Conservation (phyloP, 306 rosid genomes). For the Cyclanthera cordifolia region DNA sequence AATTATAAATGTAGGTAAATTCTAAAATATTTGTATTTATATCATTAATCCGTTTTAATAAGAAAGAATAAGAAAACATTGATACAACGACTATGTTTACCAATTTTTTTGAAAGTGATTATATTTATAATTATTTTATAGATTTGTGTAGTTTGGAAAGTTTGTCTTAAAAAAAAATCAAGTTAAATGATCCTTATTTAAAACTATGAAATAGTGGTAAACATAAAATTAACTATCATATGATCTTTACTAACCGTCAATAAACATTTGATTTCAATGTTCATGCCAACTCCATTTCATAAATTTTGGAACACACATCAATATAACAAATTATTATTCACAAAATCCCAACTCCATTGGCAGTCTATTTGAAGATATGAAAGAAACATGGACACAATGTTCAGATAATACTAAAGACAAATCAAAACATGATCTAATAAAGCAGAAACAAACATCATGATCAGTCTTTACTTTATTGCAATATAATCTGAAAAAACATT, state of each 20-base stretch:
- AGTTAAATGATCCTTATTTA: background rate
- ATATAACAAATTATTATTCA: background rate
- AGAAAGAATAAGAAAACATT: no score
- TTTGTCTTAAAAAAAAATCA: no score
- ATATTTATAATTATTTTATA: no score
- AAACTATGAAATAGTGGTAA: background rate
- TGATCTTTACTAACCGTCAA: background rate
- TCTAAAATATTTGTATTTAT: no score
- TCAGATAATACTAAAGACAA: background rate
- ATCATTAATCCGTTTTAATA: no score
- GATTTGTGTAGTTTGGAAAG: no score
- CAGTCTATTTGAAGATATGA: background rate
- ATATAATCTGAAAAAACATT: background rate
- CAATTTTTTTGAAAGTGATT: no score
- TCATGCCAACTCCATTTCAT: background rate
- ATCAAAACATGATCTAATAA: conserved; percentile 1
- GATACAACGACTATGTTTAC: no score
- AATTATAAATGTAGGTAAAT: no score
- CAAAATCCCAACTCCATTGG: background rate
- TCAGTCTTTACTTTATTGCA: background rate
- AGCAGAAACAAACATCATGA: conserved; percentile 1
- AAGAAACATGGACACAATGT: background rate
- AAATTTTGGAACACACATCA: background rate
- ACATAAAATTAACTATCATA: background rate
- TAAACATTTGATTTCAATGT: background rate